These are phyloP conservation scores for Macrotyloma uniflorum DNA, from an alignment of 306 rosid genomes.

Conservation along the genomic window DNA sequence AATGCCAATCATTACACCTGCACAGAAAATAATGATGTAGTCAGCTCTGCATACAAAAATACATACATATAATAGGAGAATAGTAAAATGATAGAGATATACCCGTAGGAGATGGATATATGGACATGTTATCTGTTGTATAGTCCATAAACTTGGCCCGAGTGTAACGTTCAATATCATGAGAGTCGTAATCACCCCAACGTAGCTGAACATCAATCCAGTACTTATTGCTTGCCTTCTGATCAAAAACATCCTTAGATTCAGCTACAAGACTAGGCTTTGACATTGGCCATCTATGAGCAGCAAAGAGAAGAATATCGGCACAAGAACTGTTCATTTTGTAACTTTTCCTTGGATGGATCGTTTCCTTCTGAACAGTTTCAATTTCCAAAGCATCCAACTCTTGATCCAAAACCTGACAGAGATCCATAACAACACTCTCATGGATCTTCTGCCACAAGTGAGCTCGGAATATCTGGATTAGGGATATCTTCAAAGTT, in stretches of 20 bases:
- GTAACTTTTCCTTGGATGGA: conserved; percentile 98
- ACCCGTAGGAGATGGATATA: conserved; percentile 99
- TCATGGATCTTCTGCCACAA: conserved; percentile 99
- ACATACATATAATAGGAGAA: background rate
- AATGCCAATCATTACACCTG: conserved; percentile 98
- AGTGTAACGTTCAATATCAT: conserved; percentile 97
- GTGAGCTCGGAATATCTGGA: conserved; percentile 98
- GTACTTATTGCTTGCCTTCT: conserved; percentile 96
- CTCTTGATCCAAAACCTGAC: conserved; percentile 99
- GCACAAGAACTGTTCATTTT: conserved; percentile 99
- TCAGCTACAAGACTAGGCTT: conserved; percentile 99
- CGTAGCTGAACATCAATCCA: conserved; percentile 99
- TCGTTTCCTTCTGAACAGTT: conserved; percentile 98
- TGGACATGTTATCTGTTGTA: conserved; percentile 98
- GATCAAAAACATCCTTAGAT: conserved; percentile 98
- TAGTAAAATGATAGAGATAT: background rate
- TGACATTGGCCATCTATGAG: conserved; percentile 99
- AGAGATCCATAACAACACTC: conserved; percentile 99
- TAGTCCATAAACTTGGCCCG: conserved; percentile 99
- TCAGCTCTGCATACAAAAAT: background rate
- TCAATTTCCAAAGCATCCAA: conserved; percentile 98
- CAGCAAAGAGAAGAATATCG: conserved; percentile 95
- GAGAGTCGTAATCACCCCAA: conserved; percentile 99
- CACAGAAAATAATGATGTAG: conserved; percentile 21
- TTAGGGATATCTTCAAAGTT: conserved; percentile 92